These are phyloP conservation scores for Ceriops tagal DNA, from an alignment of 345 rosid species.

Conservation along the genomic window DNA sequence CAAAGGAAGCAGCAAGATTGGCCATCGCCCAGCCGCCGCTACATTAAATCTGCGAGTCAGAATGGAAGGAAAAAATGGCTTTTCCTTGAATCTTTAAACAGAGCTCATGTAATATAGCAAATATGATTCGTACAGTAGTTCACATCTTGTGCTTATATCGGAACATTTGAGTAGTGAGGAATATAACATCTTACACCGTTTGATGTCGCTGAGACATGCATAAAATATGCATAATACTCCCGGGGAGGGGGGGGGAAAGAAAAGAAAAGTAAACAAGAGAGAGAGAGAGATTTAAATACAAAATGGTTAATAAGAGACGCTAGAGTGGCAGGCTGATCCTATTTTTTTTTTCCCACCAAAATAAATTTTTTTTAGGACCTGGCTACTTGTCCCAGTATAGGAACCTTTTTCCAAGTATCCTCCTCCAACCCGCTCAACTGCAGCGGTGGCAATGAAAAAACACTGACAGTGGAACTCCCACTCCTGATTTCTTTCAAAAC, in stretches of 20 bases:
- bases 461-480: slow-evolving; percentile 80
- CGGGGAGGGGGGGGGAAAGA: too few species aligned
- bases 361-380: slow-evolving; percentile 29
- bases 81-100: not conserved
- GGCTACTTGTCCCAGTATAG: slow-evolving; percentile 65
- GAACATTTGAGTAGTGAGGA: not conserved
- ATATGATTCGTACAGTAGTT: not conserved
- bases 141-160: not conserved
- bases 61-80: too few species aligned
- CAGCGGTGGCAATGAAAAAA: slow-evolving; percentile 81
- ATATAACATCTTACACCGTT: slow-evolving; percentile 24
- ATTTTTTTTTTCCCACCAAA: not conserved
- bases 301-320: not conserved
- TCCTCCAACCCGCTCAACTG: slow-evolving; percentile 57
- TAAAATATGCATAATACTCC: slow-evolving; percentile 9
- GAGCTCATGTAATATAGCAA: not conserved
- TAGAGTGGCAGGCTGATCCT: too few species aligned
- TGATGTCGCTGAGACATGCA: slow-evolving; percentile 29
- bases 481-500: slow-evolving; percentile 75
- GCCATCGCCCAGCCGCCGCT: too few species aligned
- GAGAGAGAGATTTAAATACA: not conserved
- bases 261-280: not conserved
- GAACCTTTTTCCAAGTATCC: slow-evolving; percentile 63
- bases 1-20: too few species aligned
- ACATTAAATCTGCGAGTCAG: too few species aligned